Percentiles rank a stretch among this genome's conserved stretches.
phyloP scores from a whole-genome alignment of 2,329 filamentous ascomycete genomes.

The Beauveria varroae region DNA sequence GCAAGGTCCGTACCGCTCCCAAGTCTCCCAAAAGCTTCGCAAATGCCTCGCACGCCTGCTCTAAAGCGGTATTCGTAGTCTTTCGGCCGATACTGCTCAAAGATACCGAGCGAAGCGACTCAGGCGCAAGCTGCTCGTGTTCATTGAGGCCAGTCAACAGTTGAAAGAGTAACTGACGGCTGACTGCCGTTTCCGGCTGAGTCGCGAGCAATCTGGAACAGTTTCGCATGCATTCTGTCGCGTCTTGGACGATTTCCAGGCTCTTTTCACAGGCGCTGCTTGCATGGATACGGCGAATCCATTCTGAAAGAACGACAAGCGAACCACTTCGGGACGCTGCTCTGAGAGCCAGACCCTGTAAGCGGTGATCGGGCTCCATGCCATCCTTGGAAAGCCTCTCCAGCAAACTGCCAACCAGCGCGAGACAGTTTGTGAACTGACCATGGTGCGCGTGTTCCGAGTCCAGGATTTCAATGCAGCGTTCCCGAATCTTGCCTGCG shows the following conservation, averaged over 20 bases:
- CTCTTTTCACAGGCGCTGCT: not conserved
- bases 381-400: not conserved
- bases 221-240: slow-evolving; percentile 1
- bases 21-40: slow-evolving; percentile 23
- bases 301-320: slow-evolving; percentile 2
- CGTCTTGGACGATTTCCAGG: not conserved
- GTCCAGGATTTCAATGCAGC: not conserved
- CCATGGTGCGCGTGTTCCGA: not conserved
- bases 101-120: slow-evolving; percentile 20
- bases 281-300: not conserved
- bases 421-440: not conserved
- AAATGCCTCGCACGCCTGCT: slow-evolving; percentile 19
- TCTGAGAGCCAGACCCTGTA: slow-evolving; percentile 1
- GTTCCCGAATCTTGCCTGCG: not conserved
- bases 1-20: slow-evolving; percentile 23
- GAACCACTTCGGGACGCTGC: not conserved
- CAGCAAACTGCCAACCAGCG: not conserved
- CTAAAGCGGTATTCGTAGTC: not conserved
- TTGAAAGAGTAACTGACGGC: slow-evolving; percentile 21
- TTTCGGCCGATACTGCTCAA: slow-evolving; percentile 10
- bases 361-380: not conserved
- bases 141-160: slow-evolving; percentile 23
- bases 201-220: not conserved
- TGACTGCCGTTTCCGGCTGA: not conserved
- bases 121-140: slow-evolving; percentile 13